Evolutionary conservation across 2,329 filamentous ascomycete species (phyloP), one percentile per base, ranked within the genome.

Genomic region (Phialophora expanda): DNA sequence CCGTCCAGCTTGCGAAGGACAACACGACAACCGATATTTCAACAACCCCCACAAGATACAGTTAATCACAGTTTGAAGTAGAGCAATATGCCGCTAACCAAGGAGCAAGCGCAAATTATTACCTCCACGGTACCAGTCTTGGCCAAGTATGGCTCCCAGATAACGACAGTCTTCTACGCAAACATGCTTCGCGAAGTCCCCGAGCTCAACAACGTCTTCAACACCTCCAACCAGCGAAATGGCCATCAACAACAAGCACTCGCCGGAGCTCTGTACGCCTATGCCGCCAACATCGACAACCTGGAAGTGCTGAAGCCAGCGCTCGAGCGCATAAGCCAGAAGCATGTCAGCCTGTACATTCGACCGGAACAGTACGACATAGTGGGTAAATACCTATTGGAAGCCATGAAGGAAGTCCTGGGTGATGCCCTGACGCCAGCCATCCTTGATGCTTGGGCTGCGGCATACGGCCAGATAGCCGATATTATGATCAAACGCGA

Each of bases 391-490:
- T 87, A 89, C 73, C 82, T 92, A 12, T 81, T 93, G 54, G 81
- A 83, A 30, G 87, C 89, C 1, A 90, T 92, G 78, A 83, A 81
- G 26, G 81, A 86, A 53, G 85, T 92, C 0, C 84, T 92, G 1
- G 89, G 89, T 4, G 82, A 83, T 0, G 89, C 85, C 26, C 86
- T 90, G 78, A 92, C 89, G 0, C 79, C 84, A 0, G 85, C 88
- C 24, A 83, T 90, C 32, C 82, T 86, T 62, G 82, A 85, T 11
- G 90, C 90, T 6, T 92, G 90, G 90, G 83, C 78, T 6, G 85
- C 86, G 59, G 90, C 90, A 1, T 92, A 92, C 78, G 88, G 85
- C 84, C 83, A 91, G 71, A 84, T 93, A 26, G 90, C 90, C 28
- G 84, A 88, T 75, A 85, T 92, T 79, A 85, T 92, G 79, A 91